Evolutionary conservation across 2,329 filamentous ascomycete species (phyloP), one percentile per base, ranked within the genome.

Genomic region (Allantophomopsis lycopodina): DNA sequence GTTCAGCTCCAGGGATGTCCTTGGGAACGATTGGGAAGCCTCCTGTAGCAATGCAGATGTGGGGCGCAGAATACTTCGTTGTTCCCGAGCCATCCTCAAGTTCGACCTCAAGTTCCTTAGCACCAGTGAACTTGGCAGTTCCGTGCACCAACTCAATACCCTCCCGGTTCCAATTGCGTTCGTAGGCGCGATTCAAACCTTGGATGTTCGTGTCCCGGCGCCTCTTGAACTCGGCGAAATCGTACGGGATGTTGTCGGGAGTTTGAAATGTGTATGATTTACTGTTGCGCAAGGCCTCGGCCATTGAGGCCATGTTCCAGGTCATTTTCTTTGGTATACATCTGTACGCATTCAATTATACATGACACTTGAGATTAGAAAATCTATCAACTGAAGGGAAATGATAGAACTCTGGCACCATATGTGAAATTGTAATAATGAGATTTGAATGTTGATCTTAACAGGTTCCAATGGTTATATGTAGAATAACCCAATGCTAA

Each of bases 311-410:
- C 42, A 66, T 65, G 50, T 69, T 68, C 63, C 62, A 68, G 35
- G 65, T 68, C 57, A 68, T 66, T 45, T 68, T 69, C 53, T 69
- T 69, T 20, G 66, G 66, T 6, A 69, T 62, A 45, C 65, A 70
- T 41, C 68, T 68, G 40, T 18, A 6, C 18, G 7, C 28, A 20
- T 39, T 17, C 15, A 32, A 38, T n/a, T 36, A 36, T 7, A 16
- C 13, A 18, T 4, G n/a, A 36, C 10, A 7, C 23, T 28, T 28
- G 23, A 10, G 11, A 28, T 3, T 12, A 28, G 23, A 28, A 28
- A 28, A 28, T 12, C 23, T 10, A 12, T 12, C 23, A 10, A 18
- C 12, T 8, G n/a, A 36, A 21, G 34, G 3, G 23, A 28, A 28
- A 10, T 8, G 8, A 12, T 12, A 28, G 23, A 10, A 12, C 4